Conservation (phyloP, 2,329 filamentous ascomycete species). For the Penicillium sp. region DNA sequence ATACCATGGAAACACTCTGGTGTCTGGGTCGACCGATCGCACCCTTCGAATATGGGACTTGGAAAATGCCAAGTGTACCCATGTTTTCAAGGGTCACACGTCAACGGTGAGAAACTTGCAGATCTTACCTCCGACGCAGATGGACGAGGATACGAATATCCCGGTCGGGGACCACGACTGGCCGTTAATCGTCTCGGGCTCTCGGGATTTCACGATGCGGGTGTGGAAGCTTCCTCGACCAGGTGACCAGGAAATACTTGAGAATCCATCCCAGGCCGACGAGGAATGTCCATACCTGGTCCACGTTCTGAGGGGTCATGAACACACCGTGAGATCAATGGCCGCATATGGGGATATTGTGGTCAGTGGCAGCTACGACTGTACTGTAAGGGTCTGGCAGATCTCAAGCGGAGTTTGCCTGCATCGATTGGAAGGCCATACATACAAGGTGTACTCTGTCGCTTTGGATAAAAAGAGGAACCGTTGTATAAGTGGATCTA, state of each 20-base stretch:
- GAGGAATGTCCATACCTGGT: constrained; percentile 90
- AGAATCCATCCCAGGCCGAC: constrained; percentile 61
- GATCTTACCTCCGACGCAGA: constrained; percentile 83
- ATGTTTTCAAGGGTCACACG: constrained; percentile 95
- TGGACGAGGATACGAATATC: constrained; percentile 71
- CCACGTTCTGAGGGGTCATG: constrained; percentile 80
- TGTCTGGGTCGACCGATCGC: constrained; percentile 95
- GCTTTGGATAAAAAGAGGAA: constrained; percentile 89
- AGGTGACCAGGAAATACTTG: constrained; percentile 76
- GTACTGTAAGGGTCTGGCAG: constrained; percentile 91
- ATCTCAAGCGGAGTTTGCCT: constrained; percentile 91
- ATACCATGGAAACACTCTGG: constrained; percentile 93
- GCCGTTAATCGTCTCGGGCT: constrained; percentile 95
- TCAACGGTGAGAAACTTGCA: constrained; percentile 95
- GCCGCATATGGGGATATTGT: constrained; percentile 91
- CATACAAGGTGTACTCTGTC: constrained; percentile 93
- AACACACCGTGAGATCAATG: constrained; percentile 92
- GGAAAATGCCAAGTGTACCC: constrained; percentile 84
- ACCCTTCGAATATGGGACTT: constrained; percentile 99
- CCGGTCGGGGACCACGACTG: constrained; percentile 88
- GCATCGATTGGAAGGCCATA: constrained; percentile 82
- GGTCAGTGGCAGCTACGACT: constrained; percentile 95
- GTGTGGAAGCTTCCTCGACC: constrained; percentile 91
- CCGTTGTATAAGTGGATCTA: constrained; percentile 94
- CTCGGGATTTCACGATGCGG: constrained; percentile 89